Percentiles rank a stretch among this genome's conserved stretches.
Evolutionary conservation across 2,329 filamentous ascomycete species (phyloP).

Genomic region (Chaetomium sp.): DNA sequence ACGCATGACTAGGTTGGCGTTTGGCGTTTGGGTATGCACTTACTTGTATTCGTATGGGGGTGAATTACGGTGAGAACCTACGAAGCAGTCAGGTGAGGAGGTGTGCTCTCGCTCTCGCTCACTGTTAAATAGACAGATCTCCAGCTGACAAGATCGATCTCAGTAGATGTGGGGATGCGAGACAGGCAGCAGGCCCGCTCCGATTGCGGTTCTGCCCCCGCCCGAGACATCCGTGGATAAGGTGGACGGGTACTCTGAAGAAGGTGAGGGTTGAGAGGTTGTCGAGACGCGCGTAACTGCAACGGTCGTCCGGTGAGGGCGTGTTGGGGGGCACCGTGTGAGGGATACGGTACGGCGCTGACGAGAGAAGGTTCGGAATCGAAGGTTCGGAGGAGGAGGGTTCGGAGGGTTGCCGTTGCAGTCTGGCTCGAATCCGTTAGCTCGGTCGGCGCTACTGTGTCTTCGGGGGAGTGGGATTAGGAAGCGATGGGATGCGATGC

Average conservation of each 20-base stretch:
- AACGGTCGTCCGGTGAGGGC: background rate
- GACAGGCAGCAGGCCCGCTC: background rate
- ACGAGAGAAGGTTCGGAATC: slow-evolving; percentile 1
- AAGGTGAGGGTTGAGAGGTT: background rate
- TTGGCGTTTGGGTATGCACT: background rate
- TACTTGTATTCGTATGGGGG: too few species aligned
- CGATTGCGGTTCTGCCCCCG: background rate
- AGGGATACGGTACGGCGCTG: slow-evolving; percentile 22
- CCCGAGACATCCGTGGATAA: slow-evolving; percentile 10
- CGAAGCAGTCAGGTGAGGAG: background rate
- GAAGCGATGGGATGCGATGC: background rate
- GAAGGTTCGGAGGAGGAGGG: background rate
- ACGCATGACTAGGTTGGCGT: too few species aligned
- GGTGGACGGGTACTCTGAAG: background rate
- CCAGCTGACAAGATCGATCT: background rate
- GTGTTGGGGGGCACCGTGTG: slow-evolving; percentile 17
- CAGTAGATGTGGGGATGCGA: background rate
- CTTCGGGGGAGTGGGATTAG: background rate
- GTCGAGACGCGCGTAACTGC: background rate
- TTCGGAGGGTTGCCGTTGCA: background rate
- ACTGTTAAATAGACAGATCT: too few species aligned
- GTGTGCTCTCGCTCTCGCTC: background rate
- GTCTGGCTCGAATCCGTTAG: background rate
- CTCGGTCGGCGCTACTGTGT: background rate
- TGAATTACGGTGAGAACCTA: background rate